Evolutionary conservation across 1,284 basidiomycete species (phyloP).

Genomic region (Ceratobasidium sp.): DNA sequence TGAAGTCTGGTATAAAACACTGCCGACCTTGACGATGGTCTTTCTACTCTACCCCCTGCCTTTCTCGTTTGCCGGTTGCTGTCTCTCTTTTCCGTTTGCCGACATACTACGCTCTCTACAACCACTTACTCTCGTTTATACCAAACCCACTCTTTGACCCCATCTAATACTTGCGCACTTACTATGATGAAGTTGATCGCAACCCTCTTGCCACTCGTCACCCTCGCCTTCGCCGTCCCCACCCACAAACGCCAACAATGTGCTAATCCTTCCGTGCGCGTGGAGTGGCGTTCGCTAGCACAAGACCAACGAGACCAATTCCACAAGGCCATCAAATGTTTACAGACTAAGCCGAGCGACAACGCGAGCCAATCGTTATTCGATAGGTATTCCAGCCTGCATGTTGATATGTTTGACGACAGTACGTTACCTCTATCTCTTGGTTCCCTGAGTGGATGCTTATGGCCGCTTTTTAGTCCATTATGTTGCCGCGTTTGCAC

Average conservation of each 20-base stretch:
- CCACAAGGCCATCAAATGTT: slow-evolving; percentile 24
- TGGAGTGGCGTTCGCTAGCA: slow-evolving; percentile 13
- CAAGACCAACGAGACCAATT: slow-evolving; percentile 2
- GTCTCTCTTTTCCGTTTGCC: neutral
- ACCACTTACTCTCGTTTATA: neutral
- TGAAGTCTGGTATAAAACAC: slow-evolving; percentile 14
- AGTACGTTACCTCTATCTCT: slow-evolving; percentile 3
- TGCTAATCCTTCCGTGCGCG: neutral
- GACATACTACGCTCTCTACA: slow-evolving; percentile 11
- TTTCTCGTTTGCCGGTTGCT: neutral
- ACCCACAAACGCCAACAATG: slow-evolving; percentile 3
- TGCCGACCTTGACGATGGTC: neutral
- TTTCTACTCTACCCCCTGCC: neutral
- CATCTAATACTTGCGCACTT: neutral
- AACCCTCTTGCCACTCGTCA: neutral
- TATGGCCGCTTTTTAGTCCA: slow-evolving; percentile 11
- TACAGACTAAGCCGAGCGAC: slow-evolving; percentile 29
- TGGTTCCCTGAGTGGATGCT: neutral
- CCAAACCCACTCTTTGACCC: neutral
- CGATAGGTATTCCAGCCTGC: slow-evolving; percentile 32
- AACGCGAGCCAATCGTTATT: slow-evolving; percentile 10
- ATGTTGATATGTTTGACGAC: slow-evolving; percentile 27
- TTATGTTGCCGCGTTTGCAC: slow-evolving; percentile 34
- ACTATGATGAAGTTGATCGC: slow-evolving; percentile 5
- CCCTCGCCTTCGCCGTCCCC: neutral